Evolutionary conservation across 805 yeast species (phyloP).

Genomic region (Zygotorulaspora chibaensis): DNA sequence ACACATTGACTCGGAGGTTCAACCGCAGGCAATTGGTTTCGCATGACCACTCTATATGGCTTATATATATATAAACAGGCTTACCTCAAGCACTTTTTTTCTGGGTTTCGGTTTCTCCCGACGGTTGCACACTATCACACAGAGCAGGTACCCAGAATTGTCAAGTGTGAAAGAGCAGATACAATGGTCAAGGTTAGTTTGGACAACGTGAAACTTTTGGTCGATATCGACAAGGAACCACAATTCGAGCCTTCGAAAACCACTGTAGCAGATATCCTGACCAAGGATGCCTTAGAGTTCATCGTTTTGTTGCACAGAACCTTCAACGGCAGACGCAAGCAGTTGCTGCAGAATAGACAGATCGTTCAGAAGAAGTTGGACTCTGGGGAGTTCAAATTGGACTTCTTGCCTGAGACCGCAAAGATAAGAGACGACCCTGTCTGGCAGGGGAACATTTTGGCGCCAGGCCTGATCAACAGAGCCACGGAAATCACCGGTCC

Average conservation of each 20-base stretch:
- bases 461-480: conserved; percentile 69
- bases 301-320: conserved; percentile 70
- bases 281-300: conserved; percentile 52
- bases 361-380: conserved; percentile 58
- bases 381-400: conserved; percentile 49
- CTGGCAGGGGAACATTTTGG: conserved; percentile 73
- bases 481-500: conserved; percentile 85
- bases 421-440: conserved; percentile 65
- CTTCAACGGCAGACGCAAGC: conserved; percentile 58
- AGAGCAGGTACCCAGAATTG: background rate
- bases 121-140: too few relatives aligned
- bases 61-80: background rate
- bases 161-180: conserved; percentile 1
- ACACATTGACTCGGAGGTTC: background rate
- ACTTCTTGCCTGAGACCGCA: conserved; percentile 64
- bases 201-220: conserved; percentile 37
- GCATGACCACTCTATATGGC: background rate
- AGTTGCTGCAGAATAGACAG: conserved; percentile 58
- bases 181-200: conserved; percentile 27
- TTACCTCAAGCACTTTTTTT: background rate
- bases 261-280: conserved; percentile 37
- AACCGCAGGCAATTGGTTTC: background rate
- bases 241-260: conserved; percentile 38
- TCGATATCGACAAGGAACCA: conserved; percentile 32
- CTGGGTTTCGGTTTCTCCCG: too few relatives aligned